Evolutionary conservation across 495 filamentous ascomycete genomes (phyloP), one percentile per base, ranked within the genome.

Genomic region (Aspergillus conjunctus): DNA sequence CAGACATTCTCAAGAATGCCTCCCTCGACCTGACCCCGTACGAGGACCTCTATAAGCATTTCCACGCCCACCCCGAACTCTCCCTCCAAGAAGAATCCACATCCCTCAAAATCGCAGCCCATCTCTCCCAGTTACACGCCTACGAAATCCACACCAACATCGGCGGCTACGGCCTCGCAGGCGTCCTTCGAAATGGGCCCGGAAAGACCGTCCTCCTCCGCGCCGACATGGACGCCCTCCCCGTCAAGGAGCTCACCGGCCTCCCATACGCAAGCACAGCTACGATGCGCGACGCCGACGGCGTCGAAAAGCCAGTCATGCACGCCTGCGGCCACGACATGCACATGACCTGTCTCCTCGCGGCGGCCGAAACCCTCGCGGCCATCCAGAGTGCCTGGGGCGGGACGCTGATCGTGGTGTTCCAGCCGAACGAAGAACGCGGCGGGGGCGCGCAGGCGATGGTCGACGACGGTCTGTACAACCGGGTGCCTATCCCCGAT

Each of bases 271-370:
- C 79, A 2, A 82, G 79, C 58, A 68, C 69, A 2, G 64, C 69
- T 12, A 78, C 61, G 0, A 80, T 79, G 75, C 53, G 51, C 8
- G 79, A 82, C 53, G 65, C 71, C 9, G 75, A 79, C 22, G 77
- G 75, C 0, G 46, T 68, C 11, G 72, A 75, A 37, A 80, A 80
- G 48, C 79, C 80, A 0, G 79, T 82, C 4, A 83, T 83, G 81
- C 81, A 83, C 59, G 81, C 81, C 14, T 83, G 82, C 53, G 82
- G 81, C 2, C 82, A 85, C 65, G 82, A 85, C 45, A 81, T 84
- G 76, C 82, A 85, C 37, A 74, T 85, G 3, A 83, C 82, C 0
- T 81, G 76, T 62, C 73, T 84, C 0, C 72, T 84, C 4, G 82
- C 79, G 0, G 77, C 80, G 0, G 74, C 81, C 0, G 80, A 84